Evolutionary conservation across 495 filamentous ascomycete species (phyloP).

Genomic region (Extremus antarcticus): DNA sequence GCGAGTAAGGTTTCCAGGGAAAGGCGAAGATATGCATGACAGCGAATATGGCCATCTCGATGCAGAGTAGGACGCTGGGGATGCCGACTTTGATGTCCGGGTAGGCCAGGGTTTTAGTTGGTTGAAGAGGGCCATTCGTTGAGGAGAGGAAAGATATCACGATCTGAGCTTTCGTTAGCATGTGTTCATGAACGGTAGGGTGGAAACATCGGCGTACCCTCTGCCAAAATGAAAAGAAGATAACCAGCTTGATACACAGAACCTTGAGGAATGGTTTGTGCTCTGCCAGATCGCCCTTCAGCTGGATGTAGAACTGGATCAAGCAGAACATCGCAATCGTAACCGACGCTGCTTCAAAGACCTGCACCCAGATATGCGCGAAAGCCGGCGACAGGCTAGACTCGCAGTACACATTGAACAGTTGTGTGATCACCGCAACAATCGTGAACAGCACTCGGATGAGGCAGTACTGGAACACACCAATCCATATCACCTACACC

Average conservation of each 20-base stretch:
- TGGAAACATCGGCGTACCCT: too few relatives aligned
- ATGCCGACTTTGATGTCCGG: slow-evolving; percentile 75
- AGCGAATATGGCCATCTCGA: slow-evolving; percentile 81
- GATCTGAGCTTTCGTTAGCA: slow-evolving; percentile 31
- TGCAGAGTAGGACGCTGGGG: slow-evolving; percentile 64
- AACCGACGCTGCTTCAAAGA: slow-evolving; percentile 61
- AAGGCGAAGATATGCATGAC: slow-evolving; percentile 78
- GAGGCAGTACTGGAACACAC: slow-evolving; percentile 85
- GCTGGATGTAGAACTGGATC: slow-evolving; percentile 79
- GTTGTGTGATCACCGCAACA: slow-evolving; percentile 62
- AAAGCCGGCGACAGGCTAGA: slow-evolving; percentile 66
- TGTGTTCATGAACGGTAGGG: too few relatives aligned
- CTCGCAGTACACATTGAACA: slow-evolving; percentile 63
- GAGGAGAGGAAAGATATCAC: slow-evolving; percentile 61
- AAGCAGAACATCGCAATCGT: slow-evolving; percentile 86
- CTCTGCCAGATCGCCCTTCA: slow-evolving; percentile 54
- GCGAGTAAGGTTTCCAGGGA: slow-evolving; percentile 55
- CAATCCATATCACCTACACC: slow-evolving; percentile 64
- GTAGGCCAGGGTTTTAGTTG: slow-evolving; percentile 49
- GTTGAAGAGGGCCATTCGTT: slow-evolving; percentile 44
- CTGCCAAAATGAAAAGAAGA: slow-evolving; percentile 95
- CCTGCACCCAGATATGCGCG: slow-evolving; percentile 68
- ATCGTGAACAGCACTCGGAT: slow-evolving; percentile 77
- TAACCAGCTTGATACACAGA: slow-evolving; percentile 81
- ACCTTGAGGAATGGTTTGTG: slow-evolving; percentile 74